phyloP scores from a whole-genome alignment of 768 basidiomycete species.

The Pisolithus microcarpus region DNA sequence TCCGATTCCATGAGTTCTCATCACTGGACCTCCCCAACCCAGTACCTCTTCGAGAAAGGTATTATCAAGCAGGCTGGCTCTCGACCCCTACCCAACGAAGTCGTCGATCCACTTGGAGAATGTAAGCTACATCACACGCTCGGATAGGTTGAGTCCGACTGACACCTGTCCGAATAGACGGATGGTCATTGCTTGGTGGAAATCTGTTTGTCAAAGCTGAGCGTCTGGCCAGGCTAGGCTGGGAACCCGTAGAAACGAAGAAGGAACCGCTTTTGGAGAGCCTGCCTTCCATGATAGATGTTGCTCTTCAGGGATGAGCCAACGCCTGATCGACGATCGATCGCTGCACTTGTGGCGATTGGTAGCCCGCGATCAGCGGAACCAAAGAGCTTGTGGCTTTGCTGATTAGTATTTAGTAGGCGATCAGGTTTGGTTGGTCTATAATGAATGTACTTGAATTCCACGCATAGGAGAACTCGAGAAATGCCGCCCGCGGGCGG shows the following conservation, averaged over 20 bases:
- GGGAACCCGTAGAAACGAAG: slow-evolving; percentile 28
- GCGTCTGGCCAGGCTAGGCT: slow-evolving; percentile 33
- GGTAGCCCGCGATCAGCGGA: no score
- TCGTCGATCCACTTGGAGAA: slow-evolving; percentile 32
- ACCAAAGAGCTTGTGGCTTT: no score
- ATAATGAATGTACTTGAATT: background rate
- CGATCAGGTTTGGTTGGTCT: background rate
- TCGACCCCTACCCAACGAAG: slow-evolving; percentile 26
- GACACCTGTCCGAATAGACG: slow-evolving; percentile 18
- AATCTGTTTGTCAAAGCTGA: slow-evolving; percentile 31
- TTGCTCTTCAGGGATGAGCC: slow-evolving; percentile 22
- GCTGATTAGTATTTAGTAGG: no score
- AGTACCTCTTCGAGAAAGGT: slow-evolving; percentile 31
- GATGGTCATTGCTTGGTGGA: slow-evolving; percentile 36
- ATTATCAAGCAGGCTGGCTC: slow-evolving; percentile 27
- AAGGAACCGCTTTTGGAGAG: slow-evolving; percentile 22
- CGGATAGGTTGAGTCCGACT: background rate
- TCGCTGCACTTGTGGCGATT: background rate
- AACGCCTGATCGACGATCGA: background rate
- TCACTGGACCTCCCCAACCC: background rate
- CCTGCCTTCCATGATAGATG: slow-evolving; percentile 29
- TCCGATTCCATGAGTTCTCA: background rate
- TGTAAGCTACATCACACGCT: slow-evolving; percentile 21
- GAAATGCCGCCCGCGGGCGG: no score
- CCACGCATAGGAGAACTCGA: background rate